These are phyloP conservation scores for Ophiosphaerella narmari DNA, from an alignment of 2,329 filamentous ascomycete species.

Conservation along the genomic window DNA sequence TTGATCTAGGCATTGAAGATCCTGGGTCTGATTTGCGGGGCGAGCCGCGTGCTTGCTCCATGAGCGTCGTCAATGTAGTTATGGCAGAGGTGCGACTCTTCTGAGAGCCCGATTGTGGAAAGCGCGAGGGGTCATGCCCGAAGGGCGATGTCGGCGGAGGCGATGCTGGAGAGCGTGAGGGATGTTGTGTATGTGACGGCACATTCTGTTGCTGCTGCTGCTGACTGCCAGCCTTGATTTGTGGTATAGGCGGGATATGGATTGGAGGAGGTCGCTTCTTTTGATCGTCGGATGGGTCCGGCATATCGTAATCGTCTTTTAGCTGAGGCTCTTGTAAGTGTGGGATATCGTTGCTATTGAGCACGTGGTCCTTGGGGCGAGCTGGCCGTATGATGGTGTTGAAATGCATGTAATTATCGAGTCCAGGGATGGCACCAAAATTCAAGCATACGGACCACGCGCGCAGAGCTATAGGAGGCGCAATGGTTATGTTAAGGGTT, in stretches of 20 bases:
- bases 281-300: conserved; percentile 12
- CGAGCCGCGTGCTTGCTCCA: conserved; percentile 27
- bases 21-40: conserved; percentile 24
- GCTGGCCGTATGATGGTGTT: too few species aligned
- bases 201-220: conserved; percentile 10
- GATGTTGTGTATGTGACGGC: conserved; percentile 10
- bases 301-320: conserved; percentile 14
- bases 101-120: conserved; percentile 21
- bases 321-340: neutral
- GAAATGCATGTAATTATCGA: too few species aligned
- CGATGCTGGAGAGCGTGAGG: conserved; percentile 3
- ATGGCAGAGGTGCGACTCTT: conserved; percentile 21
- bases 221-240: conserved; percentile 8
- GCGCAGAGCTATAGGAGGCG: neutral
- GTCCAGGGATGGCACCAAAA: neutral
- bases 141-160: conserved; percentile 18
- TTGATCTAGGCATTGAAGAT: conserved; percentile 21
- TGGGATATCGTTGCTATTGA: neutral
- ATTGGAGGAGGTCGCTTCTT: conserved; percentile 37
- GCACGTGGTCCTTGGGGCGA: neutral
- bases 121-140: conserved; percentile 10
- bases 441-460: neutral
- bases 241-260: conserved; percentile 18
- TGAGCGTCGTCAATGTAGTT: conserved; percentile 29
- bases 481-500: neutral